Base-by-base conservation (phyloP, 176 grass and related monocot genomes). In the Oryza glumipatula region DNA sequence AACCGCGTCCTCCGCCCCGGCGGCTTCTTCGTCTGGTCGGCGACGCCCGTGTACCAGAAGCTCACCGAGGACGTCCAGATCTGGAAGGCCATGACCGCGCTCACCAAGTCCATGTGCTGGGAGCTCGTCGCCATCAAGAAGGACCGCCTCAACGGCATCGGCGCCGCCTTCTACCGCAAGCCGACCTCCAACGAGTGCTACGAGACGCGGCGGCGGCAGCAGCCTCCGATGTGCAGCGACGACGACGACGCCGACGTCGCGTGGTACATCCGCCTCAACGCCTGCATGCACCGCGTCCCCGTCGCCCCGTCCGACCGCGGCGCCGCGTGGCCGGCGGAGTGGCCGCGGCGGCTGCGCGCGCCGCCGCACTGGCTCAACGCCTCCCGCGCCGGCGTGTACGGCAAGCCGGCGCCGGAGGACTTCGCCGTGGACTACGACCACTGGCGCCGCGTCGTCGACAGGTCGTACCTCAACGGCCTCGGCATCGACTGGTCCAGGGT, bases 21-120 rank as follows among this genome's bases (percentile, higher is more conserved):
- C 58, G 96, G 93, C 4, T 92, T 87, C 71, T 98, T 98, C 85
- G 91, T 98, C 67, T 98, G 96, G 96, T 98, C 96, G 10, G 96
- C 91, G 9, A 98, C 96, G 12, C 96, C 96, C 13, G 96, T 98
- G 35, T 98, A 98, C 85, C 96, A 98, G 84, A 98, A 98, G 68
- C 89, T 98, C 7, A 76, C 89, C 35, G 96, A 95, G 41, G 96
- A 98, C 85, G 88, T 87, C 9, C 85, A 94, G 74, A 95, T 98
- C 68, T 98, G 96, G 96, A 92, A 89, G 67, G 91, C 86, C 6
- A 99, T 99, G 93, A 70, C 86, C 38, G 76, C 91, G 33, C 88
- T 99, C 52, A 94, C 96, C 4, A 95, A 69, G 36, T 94, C 93
- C 76, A 94, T 99, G 88, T 99, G 96, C 82, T 99, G 96, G 96